phyloP scores from a whole-genome alignment of 495 filamentous ascomycete species.

The Tuber brumale region DNA sequence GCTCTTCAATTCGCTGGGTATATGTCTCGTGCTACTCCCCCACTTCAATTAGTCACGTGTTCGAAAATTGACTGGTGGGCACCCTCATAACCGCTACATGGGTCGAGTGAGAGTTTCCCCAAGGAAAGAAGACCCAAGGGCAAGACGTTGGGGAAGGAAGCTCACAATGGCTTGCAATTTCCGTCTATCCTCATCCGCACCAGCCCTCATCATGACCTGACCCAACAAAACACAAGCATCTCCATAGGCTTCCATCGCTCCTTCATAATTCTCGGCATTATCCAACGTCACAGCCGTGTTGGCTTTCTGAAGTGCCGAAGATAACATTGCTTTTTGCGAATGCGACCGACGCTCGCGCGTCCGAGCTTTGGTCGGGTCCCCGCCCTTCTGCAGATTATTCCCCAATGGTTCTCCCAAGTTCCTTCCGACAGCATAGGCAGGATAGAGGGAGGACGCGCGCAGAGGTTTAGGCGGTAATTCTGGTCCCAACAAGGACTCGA shows the following conservation, averaged over 20 bases:
- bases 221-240: slow-evolving; percentile 82
- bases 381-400: slow-evolving; percentile 4
- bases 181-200: slow-evolving; percentile 70
- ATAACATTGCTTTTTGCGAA: slow-evolving; percentile 87
- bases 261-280: slow-evolving; percentile 88
- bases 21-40: slow-evolving; percentile 71
- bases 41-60: slow-evolving; percentile 27
- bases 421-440: slow-evolving; percentile 9
- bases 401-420: slow-evolving; percentile 11
- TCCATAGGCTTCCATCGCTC: slow-evolving; percentile 81
- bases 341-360: slow-evolving; percentile 34
- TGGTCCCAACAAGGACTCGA: slow-evolving; percentile 14
- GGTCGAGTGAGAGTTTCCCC: neutral
- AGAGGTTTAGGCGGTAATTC: slow-evolving; percentile 24
- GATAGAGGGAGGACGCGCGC: neutral
- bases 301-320: slow-evolving; percentile 85
- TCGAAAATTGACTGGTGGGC: neutral
- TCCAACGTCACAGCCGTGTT: slow-evolving; percentile 92
- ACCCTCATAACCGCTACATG: neutral
- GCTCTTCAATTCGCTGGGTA: slow-evolving; percentile 74
- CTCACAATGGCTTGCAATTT: slow-evolving; percentile 88
- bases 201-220: slow-evolving; percentile 76
- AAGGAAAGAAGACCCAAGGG: neutral
- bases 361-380: slow-evolving; percentile 17
- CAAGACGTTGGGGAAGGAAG: slow-evolving; percentile 12